Percentiles rank a stretch among this genome's conserved stretches.
Conservation (phyloP, 1,284 basidiomycete species). For the Trametes hirsuta region DNA sequence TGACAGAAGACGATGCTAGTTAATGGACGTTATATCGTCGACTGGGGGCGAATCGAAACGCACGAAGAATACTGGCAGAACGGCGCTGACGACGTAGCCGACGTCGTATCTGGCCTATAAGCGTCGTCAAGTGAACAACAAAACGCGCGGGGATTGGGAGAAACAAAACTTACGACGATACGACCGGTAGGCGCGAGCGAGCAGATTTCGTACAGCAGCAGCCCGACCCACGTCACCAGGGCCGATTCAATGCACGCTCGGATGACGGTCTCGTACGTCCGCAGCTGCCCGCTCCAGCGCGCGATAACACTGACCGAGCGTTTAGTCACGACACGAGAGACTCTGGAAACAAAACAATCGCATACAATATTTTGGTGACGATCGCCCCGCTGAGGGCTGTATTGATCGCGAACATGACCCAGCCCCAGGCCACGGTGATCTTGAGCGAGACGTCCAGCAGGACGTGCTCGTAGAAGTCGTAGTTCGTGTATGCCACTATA, state of each 20-base stretch:
- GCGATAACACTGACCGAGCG: neutral
- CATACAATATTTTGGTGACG: slow-evolving; percentile 27
- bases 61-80: slow-evolving; percentile 23
- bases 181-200: slow-evolving; percentile 28
- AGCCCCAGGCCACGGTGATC: slow-evolving; percentile 32
- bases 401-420: slow-evolving; percentile 30
- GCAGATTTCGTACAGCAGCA: slow-evolving; percentile 29
- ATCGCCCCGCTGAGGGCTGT: slow-evolving; percentile 29
- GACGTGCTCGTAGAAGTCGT: slow-evolving; percentile 24
- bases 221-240: slow-evolving; percentile 31
- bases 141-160: neutral
- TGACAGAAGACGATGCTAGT: neutral
- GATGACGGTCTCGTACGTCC: slow-evolving; percentile 16
- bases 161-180: slow-evolving; percentile 12
- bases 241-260: slow-evolving; percentile 30
- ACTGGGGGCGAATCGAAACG: neutral
- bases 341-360: neutral
- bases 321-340: neutral
- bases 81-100: slow-evolving; percentile 18
- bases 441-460: slow-evolving; percentile 23
- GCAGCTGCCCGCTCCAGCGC: neutral
- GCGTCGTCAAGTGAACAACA: neutral
- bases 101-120: slow-evolving; percentile 18
- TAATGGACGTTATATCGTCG: neutral
- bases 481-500: slow-evolving; percentile 18